A percentile compares a stretch with the other conserved stretches of the same genome.
Conservation (phyloP, 768 basidiomycete genomes). For the Boletus reticulatus region DNA sequence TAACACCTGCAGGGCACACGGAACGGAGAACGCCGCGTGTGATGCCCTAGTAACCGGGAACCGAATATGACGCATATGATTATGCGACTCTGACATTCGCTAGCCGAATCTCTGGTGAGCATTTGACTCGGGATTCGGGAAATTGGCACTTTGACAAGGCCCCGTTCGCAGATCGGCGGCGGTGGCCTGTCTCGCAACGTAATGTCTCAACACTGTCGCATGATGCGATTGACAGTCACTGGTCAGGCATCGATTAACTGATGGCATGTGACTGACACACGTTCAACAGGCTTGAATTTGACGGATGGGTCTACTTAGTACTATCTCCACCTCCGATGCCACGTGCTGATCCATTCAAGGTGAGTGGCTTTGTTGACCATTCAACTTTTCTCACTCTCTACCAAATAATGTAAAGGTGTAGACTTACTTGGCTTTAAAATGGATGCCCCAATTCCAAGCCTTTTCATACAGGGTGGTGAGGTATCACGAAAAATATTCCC, state of each 20-base stretch:
- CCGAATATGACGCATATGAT: not conserved
- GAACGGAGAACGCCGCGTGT: not conserved
- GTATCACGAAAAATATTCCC: not conserved
- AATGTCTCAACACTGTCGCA: too few species aligned
- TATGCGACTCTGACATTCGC: too few species aligned
- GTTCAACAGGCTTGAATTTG: too few species aligned
- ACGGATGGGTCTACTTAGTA: too few species aligned
- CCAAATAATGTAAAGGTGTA: not conserved
- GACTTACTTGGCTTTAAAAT: not conserved
- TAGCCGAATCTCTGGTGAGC: too few species aligned
- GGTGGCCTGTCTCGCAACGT: too few species aligned
- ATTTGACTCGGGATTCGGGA: too few species aligned
- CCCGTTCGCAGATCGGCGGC: too few species aligned
- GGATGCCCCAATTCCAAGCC: not conserved
- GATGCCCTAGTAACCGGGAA: not conserved
- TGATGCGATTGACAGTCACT: too few species aligned
- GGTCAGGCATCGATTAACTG: too few species aligned
- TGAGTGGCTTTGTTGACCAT: not conserved
- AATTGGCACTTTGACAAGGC: too few species aligned
- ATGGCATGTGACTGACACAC: too few species aligned
- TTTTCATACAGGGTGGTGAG: not conserved
- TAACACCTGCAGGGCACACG: not conserved
- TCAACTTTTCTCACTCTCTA: not conserved
- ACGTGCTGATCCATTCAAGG: not conserved
- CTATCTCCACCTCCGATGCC: not conserved